phyloP scores from a whole-genome alignment of 805 yeast genomes.

The Candida silvatica region DNA sequence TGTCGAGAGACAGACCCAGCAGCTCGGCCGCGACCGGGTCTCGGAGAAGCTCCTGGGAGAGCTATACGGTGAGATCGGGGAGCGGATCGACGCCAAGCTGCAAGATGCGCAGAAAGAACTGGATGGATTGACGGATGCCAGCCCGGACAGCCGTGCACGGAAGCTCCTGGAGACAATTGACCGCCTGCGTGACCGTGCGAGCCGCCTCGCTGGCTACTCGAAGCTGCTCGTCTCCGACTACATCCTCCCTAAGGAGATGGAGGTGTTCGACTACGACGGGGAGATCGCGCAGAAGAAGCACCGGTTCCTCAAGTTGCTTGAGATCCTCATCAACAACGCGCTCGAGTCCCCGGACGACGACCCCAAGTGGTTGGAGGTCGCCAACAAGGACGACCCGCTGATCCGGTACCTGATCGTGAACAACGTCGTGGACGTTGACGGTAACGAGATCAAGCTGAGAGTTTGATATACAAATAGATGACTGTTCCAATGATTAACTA shows the following conservation, averaged over 20 bases:
- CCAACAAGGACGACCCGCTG: slow-evolving; percentile 24
- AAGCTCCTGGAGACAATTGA: slow-evolving; percentile 3
- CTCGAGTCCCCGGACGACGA: slow-evolving; percentile 9
- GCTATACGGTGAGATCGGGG: background rate
- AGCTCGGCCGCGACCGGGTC: background rate
- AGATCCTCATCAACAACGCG: slow-evolving; percentile 23
- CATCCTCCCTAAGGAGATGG: slow-evolving; percentile 18
- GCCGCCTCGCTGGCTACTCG: slow-evolving; percentile 15
- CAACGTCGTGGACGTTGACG: slow-evolving; percentile 20
- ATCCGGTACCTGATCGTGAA: slow-evolving; percentile 23
- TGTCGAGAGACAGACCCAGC: background rate
- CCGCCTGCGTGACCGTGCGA: slow-evolving; percentile 13
- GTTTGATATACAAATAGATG: background rate
- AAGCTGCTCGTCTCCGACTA: slow-evolving; percentile 21
- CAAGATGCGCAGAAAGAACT: background rate
- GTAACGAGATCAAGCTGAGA: too few relatives aligned
- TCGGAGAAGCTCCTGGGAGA: background rate
- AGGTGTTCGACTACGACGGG: slow-evolving; percentile 13
- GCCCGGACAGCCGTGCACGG: background rate
- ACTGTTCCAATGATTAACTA: too few relatives aligned
- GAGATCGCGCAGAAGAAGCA: slow-evolving; percentile 14
- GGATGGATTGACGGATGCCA: background rate
- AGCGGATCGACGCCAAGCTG: background rate
- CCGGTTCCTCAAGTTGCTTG: slow-evolving; percentile 20
- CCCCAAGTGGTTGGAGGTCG: slow-evolving; percentile 15